phyloP scores from a whole-genome alignment of 129 eudicot species.

The Flaveria bidentis region DNA sequence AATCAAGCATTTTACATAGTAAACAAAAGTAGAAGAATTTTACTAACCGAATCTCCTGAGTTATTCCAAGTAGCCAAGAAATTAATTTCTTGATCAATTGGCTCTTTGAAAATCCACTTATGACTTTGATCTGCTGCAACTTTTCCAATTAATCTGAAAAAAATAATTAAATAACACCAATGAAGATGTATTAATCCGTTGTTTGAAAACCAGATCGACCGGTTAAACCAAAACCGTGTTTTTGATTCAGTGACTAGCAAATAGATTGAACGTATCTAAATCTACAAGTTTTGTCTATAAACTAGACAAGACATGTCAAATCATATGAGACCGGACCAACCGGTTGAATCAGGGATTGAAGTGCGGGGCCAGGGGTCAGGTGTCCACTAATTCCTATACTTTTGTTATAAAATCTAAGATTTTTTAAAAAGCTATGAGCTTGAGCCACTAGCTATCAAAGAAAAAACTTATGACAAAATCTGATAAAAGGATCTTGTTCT shows the following conservation, averaged over 20 bases:
- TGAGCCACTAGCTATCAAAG: too few species aligned
- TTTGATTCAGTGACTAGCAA: background rate
- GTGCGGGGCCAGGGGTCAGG: background rate
- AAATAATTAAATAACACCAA: background rate
- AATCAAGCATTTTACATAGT: background rate
- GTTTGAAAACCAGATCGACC: background rate
- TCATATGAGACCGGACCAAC: background rate
- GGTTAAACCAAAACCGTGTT: background rate
- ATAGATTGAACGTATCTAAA: background rate
- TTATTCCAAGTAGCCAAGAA: conserved; percentile 97
- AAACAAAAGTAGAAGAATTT: too few species aligned
- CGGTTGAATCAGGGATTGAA: too few species aligned
- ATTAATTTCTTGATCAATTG: conserved; percentile 88
- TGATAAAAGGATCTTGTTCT: too few species aligned
- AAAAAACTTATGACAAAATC: too few species aligned
- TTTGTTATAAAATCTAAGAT: too few species aligned
- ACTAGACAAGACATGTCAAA: background rate
- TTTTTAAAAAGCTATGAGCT: background rate
- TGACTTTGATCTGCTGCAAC: conserved; percentile 99
- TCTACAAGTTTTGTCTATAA: background rate
- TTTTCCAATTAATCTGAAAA: conserved; percentile 83
- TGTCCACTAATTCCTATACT: too few species aligned
- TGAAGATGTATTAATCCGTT: background rate
- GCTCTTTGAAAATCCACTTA: conserved; percentile 94
- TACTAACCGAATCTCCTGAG: conserved; percentile 76